These are phyloP conservation scores for Hymenoscyphus linearis DNA, from an alignment of 2,329 filamentous ascomycete species.

Conservation along the genomic window DNA sequence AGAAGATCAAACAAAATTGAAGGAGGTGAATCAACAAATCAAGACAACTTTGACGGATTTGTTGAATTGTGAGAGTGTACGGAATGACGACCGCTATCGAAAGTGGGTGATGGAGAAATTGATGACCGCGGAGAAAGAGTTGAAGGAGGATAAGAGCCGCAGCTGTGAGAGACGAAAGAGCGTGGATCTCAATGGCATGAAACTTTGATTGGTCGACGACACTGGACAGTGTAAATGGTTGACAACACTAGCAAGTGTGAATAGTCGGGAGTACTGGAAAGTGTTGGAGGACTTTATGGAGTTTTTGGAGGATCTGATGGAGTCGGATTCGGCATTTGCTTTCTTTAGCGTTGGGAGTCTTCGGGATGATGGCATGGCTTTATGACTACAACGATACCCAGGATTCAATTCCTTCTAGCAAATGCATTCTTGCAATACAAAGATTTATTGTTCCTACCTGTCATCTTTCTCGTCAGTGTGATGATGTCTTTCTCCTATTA, in stretches of 20 bases:
- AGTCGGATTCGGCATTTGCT: background rate
- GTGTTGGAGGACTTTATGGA: background rate
- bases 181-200: background rate
- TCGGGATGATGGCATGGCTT: background rate
- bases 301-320: background rate
- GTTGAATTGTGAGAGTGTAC: constrained; percentile 46
- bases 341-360: background rate
- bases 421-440: background rate
- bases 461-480: background rate
- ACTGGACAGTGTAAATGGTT: background rate
- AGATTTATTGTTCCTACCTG: background rate
- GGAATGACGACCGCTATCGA: constrained; percentile 40
- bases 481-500: background rate
- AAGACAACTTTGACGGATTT: constrained; percentile 49
- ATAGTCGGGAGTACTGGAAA: background rate
- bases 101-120: constrained; percentile 46
- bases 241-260: background rate
- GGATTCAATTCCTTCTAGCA: background rate
- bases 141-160: constrained; percentile 15
- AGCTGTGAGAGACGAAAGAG: background rate
- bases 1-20: constrained; percentile 35
- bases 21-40: constrained; percentile 46
- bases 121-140: constrained; percentile 48
- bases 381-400: background rate
- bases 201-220: background rate